Percentiles rank a stretch among this genome's conserved stretches.
phyloP scores from a whole-genome alignment of 257 asterid genomes.

The Solanum gracilifrons region DNA sequence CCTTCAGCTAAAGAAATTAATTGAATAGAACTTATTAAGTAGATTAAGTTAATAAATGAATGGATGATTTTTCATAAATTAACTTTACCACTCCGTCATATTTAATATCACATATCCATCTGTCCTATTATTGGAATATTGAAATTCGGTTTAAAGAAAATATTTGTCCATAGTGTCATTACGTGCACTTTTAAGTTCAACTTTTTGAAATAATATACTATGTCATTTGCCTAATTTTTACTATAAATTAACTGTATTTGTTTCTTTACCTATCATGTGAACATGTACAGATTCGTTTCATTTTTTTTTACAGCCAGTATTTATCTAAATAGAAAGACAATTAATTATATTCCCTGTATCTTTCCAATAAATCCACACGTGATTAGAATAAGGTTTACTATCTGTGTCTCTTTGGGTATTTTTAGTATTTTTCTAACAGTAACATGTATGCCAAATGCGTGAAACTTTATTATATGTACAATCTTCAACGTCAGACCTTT shows the following conservation, averaged over 20 bases:
- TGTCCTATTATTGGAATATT: not conserved
- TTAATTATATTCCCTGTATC: not conserved
- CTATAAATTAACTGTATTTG: not conserved
- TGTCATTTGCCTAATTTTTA: too few relatives aligned
- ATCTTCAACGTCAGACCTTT: not conserved
- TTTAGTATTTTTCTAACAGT: not conserved
- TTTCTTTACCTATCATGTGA: not conserved
- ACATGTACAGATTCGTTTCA: not conserved
- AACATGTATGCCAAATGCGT: not conserved
- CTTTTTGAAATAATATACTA: not conserved
- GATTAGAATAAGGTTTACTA: not conserved
- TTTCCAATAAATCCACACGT: conserved; percentile 1
- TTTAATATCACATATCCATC: not conserved
- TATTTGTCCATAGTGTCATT: not conserved
- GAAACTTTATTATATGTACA: not conserved
- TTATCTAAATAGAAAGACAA: not conserved
- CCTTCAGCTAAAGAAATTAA: not conserved
- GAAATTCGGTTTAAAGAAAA: not conserved
- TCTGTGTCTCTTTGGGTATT: not conserved
- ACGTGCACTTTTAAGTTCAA: not conserved
- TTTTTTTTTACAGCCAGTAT: not conserved
- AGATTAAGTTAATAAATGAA: not conserved
- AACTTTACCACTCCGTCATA: not conserved
- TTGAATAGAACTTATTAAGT: too few relatives aligned
- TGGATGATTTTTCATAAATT: not conserved